Base-by-base conservation (phyloP, 23 red algal species). In the Chondrus crispus region DNA sequence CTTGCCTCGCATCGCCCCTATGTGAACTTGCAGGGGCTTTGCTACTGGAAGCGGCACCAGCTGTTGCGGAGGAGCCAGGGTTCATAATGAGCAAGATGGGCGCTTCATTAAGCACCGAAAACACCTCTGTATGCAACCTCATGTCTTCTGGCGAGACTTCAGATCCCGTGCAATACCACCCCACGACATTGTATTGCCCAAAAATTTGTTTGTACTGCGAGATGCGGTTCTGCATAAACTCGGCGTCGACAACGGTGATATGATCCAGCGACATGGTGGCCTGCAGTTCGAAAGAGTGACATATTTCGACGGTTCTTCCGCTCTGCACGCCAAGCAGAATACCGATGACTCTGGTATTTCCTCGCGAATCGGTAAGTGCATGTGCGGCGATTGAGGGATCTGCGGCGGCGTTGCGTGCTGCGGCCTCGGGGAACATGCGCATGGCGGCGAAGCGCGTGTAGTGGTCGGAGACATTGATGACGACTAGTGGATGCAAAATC, bases 161-260 rank as follows among this genome's bases (percentile, higher is more conserved):
- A 2, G 60, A 47, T 12, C 95, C 95, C 29, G 78, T 96, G 85
- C 64, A 85, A 44, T 97, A 97, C 95, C 95, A 97, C 12, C 95
- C 95, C 20, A 97, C 84, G 12, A 97, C 89, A 12, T 79, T 58
- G 53, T 88, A 89, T 42, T 93, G 46, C 2, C 90, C 73, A 69
- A 97, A 93, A 26, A 97, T 91, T 68, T 93, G 86, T 16, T 93
- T 85, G 73, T 97, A 93, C 60, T 97, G 95, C 52, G 88, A 71
- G 44, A 91, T 93, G 36, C 95, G 86, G 2, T 46, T 62, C 46
- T 62, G 54, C 46, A 97, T 88, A 32, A 97, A 97, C 5, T 46
- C 76, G 26, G 63, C 73, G 36, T 93, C 95, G 35, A 97, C 54
- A 66, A 64, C 68, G 19, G 69, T 82, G 20, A 28, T 49, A 16